Evolutionary conservation across 164 flowering plant species (phyloP).

Genomic region (Berberis vulgaris): DNA sequence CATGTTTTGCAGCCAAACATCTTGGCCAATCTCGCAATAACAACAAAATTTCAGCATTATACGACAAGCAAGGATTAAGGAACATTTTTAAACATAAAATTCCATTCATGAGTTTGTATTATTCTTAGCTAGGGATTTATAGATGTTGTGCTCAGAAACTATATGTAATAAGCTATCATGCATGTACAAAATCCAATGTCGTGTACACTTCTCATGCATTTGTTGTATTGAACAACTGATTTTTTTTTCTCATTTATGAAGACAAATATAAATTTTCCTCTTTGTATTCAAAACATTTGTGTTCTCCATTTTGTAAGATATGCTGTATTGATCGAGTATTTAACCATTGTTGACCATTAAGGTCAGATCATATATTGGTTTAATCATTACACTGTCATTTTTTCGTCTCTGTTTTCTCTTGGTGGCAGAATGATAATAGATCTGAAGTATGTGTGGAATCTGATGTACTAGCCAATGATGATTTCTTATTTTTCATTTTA

Average conservation of each 20-base stretch:
- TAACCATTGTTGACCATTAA: no score
- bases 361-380: no score
- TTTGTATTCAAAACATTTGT: no score
- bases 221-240: neutral
- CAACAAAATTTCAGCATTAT: neutral
- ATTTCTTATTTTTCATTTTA: no score
- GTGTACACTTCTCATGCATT: neutral
- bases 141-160: neutral
- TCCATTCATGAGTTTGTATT: constrained; percentile 7
- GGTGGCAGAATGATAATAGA: no score
- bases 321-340: no score
- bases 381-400: no score
- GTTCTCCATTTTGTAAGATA: no score
- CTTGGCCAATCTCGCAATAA: constrained; percentile 12
- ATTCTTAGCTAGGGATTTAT: neutral
- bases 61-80: neutral
- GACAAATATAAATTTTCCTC: neutral
- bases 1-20: constrained; percentile 14
- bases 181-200: constrained; percentile 4
- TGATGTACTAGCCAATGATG: no score
- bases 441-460: no score
- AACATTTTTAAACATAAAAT: neutral
- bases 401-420: no score
- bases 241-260: neutral
- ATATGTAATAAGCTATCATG: constrained; percentile 1